Evolutionary conservation across 225 moss, liverwort and hornwort species (phyloP).

Genomic region (Antitrichia curtipendula): DNA sequence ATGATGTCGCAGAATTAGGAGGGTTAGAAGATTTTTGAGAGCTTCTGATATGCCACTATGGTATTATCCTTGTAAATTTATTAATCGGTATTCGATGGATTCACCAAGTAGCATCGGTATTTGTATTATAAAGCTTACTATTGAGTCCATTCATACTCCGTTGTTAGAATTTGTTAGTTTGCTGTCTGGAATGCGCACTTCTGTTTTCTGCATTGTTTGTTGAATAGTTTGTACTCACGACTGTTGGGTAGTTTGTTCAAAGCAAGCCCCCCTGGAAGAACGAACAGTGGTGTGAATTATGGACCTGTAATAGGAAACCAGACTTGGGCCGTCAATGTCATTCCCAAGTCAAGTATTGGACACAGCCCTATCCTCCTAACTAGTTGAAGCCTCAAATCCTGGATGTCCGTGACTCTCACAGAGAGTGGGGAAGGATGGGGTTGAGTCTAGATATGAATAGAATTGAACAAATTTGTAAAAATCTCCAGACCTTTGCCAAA

Average conservation of each 20-base stretch:
- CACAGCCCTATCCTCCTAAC: background rate
- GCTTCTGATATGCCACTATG: slow-evolving; percentile 8
- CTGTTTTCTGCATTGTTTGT: background rate
- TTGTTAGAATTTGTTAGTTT: background rate
- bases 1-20: background rate
- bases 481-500: background rate
- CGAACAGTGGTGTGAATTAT: no score
- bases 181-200: background rate
- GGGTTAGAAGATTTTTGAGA: slow-evolving; percentile 5
- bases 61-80: slow-evolving; percentile 27
- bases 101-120: slow-evolving; percentile 12
- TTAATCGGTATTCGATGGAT: slow-evolving; percentile 2
- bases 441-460: background rate
- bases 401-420: background rate
- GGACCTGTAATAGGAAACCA: background rate
- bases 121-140: slow-evolving; percentile 8
- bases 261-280: no score
- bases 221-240: background rate
- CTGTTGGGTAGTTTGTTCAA: background rate
- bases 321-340: background rate
- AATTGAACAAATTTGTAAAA: background rate
- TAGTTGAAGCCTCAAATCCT: no score
- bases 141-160: background rate
- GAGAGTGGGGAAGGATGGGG: background rate
- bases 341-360: background rate